Evolutionary conservation across 495 filamentous ascomycete genomes (phyloP), one percentile per base, ranked within the genome.

Genomic region (Neurospora cerealis): DNA sequence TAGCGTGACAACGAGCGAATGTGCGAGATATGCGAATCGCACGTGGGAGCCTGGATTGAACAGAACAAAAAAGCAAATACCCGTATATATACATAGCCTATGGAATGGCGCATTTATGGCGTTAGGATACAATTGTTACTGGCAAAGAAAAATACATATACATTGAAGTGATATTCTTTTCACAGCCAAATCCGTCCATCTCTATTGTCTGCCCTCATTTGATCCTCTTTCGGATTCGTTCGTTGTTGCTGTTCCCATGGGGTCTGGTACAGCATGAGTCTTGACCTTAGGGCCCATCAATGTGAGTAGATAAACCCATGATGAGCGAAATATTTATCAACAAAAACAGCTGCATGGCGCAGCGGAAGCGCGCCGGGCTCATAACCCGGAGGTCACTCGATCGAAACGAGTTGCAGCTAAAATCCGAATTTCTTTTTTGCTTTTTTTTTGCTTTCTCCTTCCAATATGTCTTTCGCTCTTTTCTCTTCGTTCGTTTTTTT

Each of bases 341-440:
- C 21, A 32, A 17, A 37, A 9, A 32, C 1, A 72, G 71, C 71
- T 72, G 71, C 71, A 60, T 72, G 71, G 71, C 71, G 71, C 71
- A 72, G 71, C 71, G 71, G 71, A 72, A 72, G 71, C 71, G 71
- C 71, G 71, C 71, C 71, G 71, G 71, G 71, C 71, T 72, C 71
- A 72, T 72, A 72, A 72, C 71, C 71, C 71, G 71, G 71, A 72
- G 71, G 71, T 72, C 71, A 73, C 71, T 73, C 71, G 71, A 73
- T 73, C 71, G 71, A 73, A 73, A 73, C 71, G 71, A 73, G 71
- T 73, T 62, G 71, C 71, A 37, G 71, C 71, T 73, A 73, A 72
- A 19, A 4, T 36, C 5, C 6, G 0, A 4, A 11, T 38, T 1
- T 60, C 28, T 72, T 72, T 72, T 72, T 54, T n/a, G 6, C 32